Evolutionary conservation across 352 stramenopile genomes (phyloP), one percentile per base, ranked within the genome.

Genomic region (Phytophthora pluvialis): DNA sequence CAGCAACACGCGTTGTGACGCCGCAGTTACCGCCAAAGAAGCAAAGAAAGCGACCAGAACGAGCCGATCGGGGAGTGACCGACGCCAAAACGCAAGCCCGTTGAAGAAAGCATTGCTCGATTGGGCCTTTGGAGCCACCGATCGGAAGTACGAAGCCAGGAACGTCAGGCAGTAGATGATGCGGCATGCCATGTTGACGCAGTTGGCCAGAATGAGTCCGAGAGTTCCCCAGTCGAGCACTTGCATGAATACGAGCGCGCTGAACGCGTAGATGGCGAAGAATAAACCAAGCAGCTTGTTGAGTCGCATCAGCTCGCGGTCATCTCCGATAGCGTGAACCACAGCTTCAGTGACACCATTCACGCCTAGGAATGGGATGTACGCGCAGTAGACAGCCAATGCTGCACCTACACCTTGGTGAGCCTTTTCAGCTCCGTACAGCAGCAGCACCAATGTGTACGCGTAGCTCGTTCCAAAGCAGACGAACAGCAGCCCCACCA

Each of bases 271-370:
- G 8, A 92, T 64, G 25, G 81, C 54, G n/a, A 95, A 97, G 67
- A 94, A 97, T 0, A 81, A 67, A 3, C 83, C 77, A 46, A 97
- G 83, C 26, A 90, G 72, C 44, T 88, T 80, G 73, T 97, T 97
- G 4, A 97, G 77, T 15, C 60, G 73, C 78, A 92, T 92, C 40
- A 96, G 67, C 49, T 93, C 67, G 11, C 72, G 44, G 25, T 91
- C 77, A 42, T 88, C 59, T 9, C 81, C 87, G 16, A 95, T 82
- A 3, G 89, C 93, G 67, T 98, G 97, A 1, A 98, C 95, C 74
- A 99, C 98, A 3, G 95, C 94, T 84, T 99, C 97, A 60, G 89
- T 97, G 57, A 98, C 96, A 4, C 97, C 97, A 73, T 99, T 99
- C 29, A 98, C 64, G 2, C 92, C 94, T 11, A 99, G 66, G 49